phyloP scores from a whole-genome alignment of 805 yeast genomes.

The Ogataea naganishii region DNA sequence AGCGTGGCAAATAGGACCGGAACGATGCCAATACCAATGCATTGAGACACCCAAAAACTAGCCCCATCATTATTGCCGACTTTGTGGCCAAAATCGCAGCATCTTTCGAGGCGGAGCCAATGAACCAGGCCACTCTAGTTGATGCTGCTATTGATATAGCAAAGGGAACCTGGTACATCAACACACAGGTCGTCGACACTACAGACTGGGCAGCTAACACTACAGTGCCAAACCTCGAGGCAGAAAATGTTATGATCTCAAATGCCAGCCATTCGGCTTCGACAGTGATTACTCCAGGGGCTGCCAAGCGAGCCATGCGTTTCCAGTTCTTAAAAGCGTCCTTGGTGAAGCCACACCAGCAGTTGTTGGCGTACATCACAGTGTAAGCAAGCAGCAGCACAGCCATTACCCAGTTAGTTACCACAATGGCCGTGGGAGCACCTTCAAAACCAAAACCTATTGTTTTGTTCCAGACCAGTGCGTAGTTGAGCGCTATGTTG shows the following conservation, averaged over 20 bases:
- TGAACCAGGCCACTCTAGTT: constrained; percentile 67
- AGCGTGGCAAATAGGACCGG: constrained; percentile 15
- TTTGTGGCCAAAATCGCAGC: constrained; percentile 21
- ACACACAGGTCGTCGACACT: constrained; percentile 56
- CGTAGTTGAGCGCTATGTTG: constrained; percentile 58
- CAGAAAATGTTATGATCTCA: constrained; percentile 62
- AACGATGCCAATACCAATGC: constrained; percentile 17
- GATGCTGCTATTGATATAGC: constrained; percentile 70
- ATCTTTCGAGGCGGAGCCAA: constrained; percentile 44
- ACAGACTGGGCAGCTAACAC: constrained; percentile 70
- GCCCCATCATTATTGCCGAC: constrained; percentile 19
- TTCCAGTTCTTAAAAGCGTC: constrained; percentile 49
- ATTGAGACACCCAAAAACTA: constrained; percentile 15
- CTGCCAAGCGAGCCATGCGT: constrained; percentile 52
- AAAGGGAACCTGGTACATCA: constrained; percentile 68
- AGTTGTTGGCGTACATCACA: constrained; percentile 31
- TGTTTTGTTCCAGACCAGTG: constrained; percentile 54
- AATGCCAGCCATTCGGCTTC: constrained; percentile 75
- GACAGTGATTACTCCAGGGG: constrained; percentile 73
- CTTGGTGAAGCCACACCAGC: constrained; percentile 27
- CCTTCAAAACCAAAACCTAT: constrained; percentile 61
- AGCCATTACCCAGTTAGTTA: constrained; percentile 68
- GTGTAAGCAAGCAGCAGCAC: constrained; percentile 41
- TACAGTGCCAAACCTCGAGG: constrained; percentile 55
- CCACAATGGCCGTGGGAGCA: constrained; percentile 67